These are phyloP conservation scores for Alternaria dauci DNA, from an alignment of 2,329 filamentous ascomycete genomes.

Conservation along the genomic window DNA sequence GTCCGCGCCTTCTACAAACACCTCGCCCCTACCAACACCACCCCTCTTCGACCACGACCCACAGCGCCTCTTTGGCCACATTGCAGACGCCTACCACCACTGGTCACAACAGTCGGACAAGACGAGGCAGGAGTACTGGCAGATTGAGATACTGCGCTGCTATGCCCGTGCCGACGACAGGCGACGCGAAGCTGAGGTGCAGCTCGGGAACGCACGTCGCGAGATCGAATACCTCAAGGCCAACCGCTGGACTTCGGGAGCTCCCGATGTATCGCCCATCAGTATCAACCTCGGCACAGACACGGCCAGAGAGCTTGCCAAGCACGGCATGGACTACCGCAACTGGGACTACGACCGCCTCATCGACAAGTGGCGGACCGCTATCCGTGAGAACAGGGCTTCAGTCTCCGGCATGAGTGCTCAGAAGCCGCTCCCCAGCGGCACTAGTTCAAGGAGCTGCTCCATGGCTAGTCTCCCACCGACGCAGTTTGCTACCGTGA, in stretches of 20 bases:
- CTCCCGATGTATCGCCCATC: slow-evolving; percentile 42
- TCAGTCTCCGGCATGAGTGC: slow-evolving; percentile 41
- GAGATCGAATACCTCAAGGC: slow-evolving; percentile 55
- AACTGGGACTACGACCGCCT: slow-evolving; percentile 54
- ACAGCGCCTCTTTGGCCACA: slow-evolving; percentile 74
- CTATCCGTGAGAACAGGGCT: slow-evolving; percentile 46
- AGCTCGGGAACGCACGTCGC: slow-evolving; percentile 52
- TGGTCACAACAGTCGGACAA: slow-evolving; percentile 73
- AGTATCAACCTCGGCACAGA: slow-evolving; percentile 49
- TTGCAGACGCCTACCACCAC: slow-evolving; percentile 77
- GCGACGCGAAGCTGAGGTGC: slow-evolving; percentile 47
- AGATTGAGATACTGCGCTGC: slow-evolving; percentile 57
- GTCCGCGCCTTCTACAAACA: slow-evolving; percentile 37
- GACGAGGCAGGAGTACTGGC: slow-evolving; percentile 56
- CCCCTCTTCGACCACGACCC: slow-evolving; percentile 66
- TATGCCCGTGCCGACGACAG: slow-evolving; percentile 54
- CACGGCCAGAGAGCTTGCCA: slow-evolving; percentile 51
- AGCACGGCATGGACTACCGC: slow-evolving; percentile 48
- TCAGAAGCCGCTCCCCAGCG: slow-evolving; percentile 45
- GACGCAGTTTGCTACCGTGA: slow-evolving; percentile 30
- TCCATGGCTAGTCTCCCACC: slow-evolving; percentile 44
- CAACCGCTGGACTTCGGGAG: slow-evolving; percentile 38
- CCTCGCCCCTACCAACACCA: slow-evolving; percentile 49
- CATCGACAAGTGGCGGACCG: slow-evolving; percentile 51
- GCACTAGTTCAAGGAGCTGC: slow-evolving; percentile 30